These are phyloP conservation scores for Cryptococcus hybrid DNA, from an alignment of 1,284 basidiomycete genomes.

Conservation along the genomic window DNA sequence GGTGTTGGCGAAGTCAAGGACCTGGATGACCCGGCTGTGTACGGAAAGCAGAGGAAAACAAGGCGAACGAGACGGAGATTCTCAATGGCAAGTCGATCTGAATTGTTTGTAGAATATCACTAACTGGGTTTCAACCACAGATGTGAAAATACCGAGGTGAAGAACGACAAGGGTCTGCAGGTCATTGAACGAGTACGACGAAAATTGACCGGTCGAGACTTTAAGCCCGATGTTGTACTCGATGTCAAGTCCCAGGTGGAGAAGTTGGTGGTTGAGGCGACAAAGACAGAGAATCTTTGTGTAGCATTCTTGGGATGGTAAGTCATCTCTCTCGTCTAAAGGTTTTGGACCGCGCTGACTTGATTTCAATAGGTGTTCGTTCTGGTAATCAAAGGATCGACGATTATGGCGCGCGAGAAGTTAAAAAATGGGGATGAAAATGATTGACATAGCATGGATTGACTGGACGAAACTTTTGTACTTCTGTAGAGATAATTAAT, in stretches of 20 bases:
- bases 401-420: no score
- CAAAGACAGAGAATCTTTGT: conserved; percentile 86
- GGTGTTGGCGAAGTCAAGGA: conserved; percentile 32
- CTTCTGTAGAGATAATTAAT: neutral
- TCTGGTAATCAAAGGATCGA: conserved; percentile 24
- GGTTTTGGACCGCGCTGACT: conserved; percentile 1
- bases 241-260: conserved; percentile 78
- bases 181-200: conserved; percentile 92
- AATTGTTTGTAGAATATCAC: neutral
- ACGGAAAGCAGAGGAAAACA: conserved; percentile 37
- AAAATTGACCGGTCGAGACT: conserved; percentile 90
- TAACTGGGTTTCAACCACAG: conserved; percentile 13
- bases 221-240: conserved; percentile 75
- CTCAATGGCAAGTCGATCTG: conserved; percentile 38
- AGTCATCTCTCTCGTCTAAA: conserved; percentile 7
- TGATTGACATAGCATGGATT: no score
- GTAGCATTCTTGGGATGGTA: conserved; percentile 96
- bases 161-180: conserved; percentile 82
- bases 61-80: conserved; percentile 52
- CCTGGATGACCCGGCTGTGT: conserved; percentile 28
- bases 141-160: conserved; percentile 65
- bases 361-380: conserved; percentile 29
- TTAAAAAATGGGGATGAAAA: no score
- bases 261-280: conserved; percentile 86
- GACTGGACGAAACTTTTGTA: neutral